Percentiles rank a stretch among this genome's conserved stretches.
These are phyloP conservation scores for Tricholomella constricta DNA, from an alignment of 768 basidiomycete species.

Conservation along the genomic window DNA sequence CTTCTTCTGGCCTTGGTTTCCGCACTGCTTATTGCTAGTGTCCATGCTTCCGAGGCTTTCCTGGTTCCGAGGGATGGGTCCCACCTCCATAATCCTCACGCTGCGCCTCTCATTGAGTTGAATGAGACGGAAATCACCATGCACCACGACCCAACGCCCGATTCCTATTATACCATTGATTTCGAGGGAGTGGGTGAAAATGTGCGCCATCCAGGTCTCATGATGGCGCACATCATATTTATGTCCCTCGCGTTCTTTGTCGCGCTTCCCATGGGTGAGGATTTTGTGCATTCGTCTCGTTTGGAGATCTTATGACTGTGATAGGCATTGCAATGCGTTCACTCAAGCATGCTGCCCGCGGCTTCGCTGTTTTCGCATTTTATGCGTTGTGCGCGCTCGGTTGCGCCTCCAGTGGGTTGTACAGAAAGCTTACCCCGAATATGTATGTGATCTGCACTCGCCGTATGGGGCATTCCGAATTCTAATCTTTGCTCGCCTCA, in stretches of 20 bases:
- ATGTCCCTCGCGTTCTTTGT: conserved; percentile 84
- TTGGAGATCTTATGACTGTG: conserved; percentile 3
- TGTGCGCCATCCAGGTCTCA: conserved; percentile 63
- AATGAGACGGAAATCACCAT: conserved; percentile 77
- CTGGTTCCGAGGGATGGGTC: conserved; percentile 29
- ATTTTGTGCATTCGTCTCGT: conserved; percentile 2
- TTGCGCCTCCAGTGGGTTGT: conserved; percentile 66
- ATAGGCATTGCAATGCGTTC: conserved; percentile 81
- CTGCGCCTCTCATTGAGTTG: conserved; percentile 55
- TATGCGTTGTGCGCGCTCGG: conserved; percentile 64
- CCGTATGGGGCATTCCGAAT: conserved; percentile 11
- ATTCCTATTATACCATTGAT: conserved; percentile 84
- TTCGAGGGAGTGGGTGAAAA: conserved; percentile 52
- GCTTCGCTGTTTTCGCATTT: conserved; percentile 61
- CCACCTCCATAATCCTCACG: conserved; percentile 53
- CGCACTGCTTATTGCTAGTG: conserved; percentile 15
- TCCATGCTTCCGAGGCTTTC: conserved; percentile 19
- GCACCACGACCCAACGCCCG: conserved; percentile 68
- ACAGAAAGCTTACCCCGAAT: conserved; percentile 79
- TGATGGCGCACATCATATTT: conserved; percentile 70
- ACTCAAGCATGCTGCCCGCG: conserved; percentile 67
- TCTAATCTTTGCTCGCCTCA: conserved; percentile 17
- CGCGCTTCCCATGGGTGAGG: conserved; percentile 75
- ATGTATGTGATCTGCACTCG: conserved; percentile 55
- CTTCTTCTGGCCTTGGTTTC: conserved; percentile 8